phyloP scores from a whole-genome alignment of 768 basidiomycete genomes.

The Mycena capillaripes region DNA sequence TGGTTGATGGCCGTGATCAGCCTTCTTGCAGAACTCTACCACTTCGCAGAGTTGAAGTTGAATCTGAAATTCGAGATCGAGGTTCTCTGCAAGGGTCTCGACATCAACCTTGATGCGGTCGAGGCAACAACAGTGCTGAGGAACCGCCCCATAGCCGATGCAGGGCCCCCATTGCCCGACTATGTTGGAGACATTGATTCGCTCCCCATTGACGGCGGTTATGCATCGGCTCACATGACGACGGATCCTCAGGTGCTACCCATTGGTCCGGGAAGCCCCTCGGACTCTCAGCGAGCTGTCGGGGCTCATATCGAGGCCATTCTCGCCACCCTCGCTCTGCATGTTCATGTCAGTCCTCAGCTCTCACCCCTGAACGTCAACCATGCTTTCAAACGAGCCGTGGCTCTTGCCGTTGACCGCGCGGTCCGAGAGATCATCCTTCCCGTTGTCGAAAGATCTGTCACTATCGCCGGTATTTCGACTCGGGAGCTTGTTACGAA shows the following conservation, averaged over 20 bases:
- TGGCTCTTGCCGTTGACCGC: slow-evolving; percentile 91
- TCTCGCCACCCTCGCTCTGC: slow-evolving; percentile 75
- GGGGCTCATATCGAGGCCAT: slow-evolving; percentile 88
- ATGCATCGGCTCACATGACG: slow-evolving; percentile 65
- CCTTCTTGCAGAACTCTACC: slow-evolving; percentile 95
- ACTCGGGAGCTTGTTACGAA: slow-evolving; percentile 95
- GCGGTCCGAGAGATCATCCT: slow-evolving; percentile 98
- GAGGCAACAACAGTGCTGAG: slow-evolving; percentile 89
- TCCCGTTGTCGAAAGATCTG: slow-evolving; percentile 97
- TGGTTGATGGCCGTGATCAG: slow-evolving; percentile 98
- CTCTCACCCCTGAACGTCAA: slow-evolving; percentile 83
- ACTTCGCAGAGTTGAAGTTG: slow-evolving; percentile 94
- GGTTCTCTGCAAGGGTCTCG: slow-evolving; percentile 92
- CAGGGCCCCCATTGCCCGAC: slow-evolving; percentile 78
- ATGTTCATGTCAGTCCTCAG: slow-evolving; percentile 84
- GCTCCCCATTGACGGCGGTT: slow-evolving; percentile 79
- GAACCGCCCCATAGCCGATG: slow-evolving; percentile 76
- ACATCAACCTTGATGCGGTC: slow-evolving; percentile 87
- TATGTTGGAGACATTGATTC: slow-evolving; percentile 87
- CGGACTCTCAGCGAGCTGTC: slow-evolving; percentile 76
- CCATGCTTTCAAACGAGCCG: slow-evolving; percentile 89
- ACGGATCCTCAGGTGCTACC: slow-evolving; percentile 75
- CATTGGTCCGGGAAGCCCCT: slow-evolving; percentile 70
- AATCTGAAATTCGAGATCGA: slow-evolving; percentile 99
- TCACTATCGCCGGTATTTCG: slow-evolving; percentile 98